Base-by-base conservation (phyloP, 2,329 filamentous ascomycete genomes). In the Cercospora sesami region DNA sequence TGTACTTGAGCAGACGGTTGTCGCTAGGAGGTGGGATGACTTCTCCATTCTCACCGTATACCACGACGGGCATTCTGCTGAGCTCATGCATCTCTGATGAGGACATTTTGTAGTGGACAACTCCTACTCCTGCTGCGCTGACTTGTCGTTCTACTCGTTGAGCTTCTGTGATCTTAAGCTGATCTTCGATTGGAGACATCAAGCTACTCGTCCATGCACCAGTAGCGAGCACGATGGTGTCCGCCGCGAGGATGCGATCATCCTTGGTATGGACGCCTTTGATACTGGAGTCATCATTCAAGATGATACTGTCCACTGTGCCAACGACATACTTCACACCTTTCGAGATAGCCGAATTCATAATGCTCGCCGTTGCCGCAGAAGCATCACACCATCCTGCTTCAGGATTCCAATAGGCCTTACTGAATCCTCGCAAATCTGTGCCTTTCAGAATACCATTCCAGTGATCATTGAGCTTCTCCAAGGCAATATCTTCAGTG, bases 111-210 rank as follows among this genome's bases (percentile, higher is more conserved):
- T 85, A 85, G 78, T 88, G 86, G 0, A 85, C 87, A 0, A 86
- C 86, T 2, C 84, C 84, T 16, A 89, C 86, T 1, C 86, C 88
- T 0, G 87, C 86, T 4, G 87, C 87, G 53, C 81, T 79, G 18
- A 84, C 79, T 70, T 90, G 87, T 30, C 83, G 78, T 65, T 86
- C 81, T 28, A 83, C 78, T 60, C 83, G 80, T 28, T 84, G 78
- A 2, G 81, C 78, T 1, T 83, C 82, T 55, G 81, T 79, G 64
- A 84, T 75, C 2, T 72, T 64, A 5, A 84, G 70, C 3, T 75
- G 69, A 65, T 84, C 81, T 70, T 85, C 83, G 2, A 83, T 45
- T 14, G 84, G 81, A 2, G 83, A 83, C 65, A 89, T 80, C 28
- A 89, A 73, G 45, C 81, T 78, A 33, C 83, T 83, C 3, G 87